Evolutionary conservation across 75 land plant genomes (phyloP).

Genomic region (Gnetum montanum): DNA sequence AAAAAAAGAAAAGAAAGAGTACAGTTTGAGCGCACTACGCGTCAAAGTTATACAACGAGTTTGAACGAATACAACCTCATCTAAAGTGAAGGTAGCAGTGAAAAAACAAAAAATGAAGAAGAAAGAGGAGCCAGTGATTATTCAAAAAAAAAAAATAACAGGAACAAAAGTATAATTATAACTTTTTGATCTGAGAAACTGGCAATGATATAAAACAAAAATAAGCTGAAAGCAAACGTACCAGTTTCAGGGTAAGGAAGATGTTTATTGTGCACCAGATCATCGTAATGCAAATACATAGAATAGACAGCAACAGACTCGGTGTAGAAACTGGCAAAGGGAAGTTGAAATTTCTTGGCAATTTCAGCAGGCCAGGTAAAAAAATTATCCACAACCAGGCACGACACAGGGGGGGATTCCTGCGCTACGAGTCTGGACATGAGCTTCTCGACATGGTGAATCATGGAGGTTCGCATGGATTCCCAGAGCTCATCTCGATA

Average conservation of each 20-base stretch:
- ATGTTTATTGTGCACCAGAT: slow-evolving; percentile 23
- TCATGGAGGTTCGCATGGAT: slow-evolving; percentile 11
- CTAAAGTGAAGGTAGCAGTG: too few relatives aligned
- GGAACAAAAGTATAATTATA: too few relatives aligned
- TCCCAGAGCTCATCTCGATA: slow-evolving; percentile 25
- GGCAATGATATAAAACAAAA: too few relatives aligned
- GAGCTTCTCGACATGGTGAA: slow-evolving; percentile 31
- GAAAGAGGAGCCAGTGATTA: too few relatives aligned
- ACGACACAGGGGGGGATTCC: background rate
- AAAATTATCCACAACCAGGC: slow-evolving; percentile 27
- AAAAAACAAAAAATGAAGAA: too few relatives aligned
- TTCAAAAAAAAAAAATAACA: too few relatives aligned
- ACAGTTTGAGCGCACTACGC: too few relatives aligned
- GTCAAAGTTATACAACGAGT: too few relatives aligned
- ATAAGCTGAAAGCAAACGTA: background rate
- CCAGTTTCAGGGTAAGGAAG: background rate
- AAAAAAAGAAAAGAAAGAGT: too few relatives aligned
- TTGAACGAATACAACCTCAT: too few relatives aligned
- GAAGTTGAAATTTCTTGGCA: slow-evolving; percentile 21
- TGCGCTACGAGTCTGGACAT: background rate
- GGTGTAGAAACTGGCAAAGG: slow-evolving; percentile 30
- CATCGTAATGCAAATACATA: slow-evolving; percentile 24
- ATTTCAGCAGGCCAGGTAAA: slow-evolving; percentile 24
- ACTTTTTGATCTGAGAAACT: too few relatives aligned
- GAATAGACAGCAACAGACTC: slow-evolving; percentile 28